Conservation (phyloP, 2,329 filamentous ascomycete genomes). For the Alternaria novae-zelandiae region DNA sequence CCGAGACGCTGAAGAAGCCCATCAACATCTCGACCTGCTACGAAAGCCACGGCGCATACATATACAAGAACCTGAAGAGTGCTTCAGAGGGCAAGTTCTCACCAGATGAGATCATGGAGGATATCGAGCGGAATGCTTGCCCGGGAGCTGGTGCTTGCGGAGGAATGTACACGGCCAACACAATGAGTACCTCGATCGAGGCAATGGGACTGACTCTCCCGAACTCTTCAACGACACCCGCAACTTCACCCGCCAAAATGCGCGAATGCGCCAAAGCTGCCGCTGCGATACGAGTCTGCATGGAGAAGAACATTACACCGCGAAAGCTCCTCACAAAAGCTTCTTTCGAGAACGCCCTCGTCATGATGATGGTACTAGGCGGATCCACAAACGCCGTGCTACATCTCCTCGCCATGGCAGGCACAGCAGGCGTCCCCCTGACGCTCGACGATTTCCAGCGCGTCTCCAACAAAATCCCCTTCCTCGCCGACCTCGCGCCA, state of each 20-base stretch:
- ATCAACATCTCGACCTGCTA: slow-evolving; percentile 92
- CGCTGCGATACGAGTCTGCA: slow-evolving; percentile 76
- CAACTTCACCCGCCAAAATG: slow-evolving; percentile 80
- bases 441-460: slow-evolving; percentile 83
- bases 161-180: slow-evolving; percentile 95
- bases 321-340: slow-evolving; percentile 79
- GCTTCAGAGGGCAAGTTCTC: slow-evolving; percentile 72
- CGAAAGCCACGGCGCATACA: slow-evolving; percentile 83
- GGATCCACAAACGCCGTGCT: slow-evolving; percentile 89
- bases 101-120: slow-evolving; percentile 79
- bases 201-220: slow-evolving; percentile 84
- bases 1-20: slow-evolving; percentile 72
- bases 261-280: slow-evolving; percentile 85
- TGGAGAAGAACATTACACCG: slow-evolving; percentile 83
- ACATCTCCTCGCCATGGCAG: slow-evolving; percentile 89
- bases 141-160: slow-evolving; percentile 81
- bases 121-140: slow-evolving; percentile 81
- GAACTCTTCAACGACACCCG: slow-evolving; percentile 83
- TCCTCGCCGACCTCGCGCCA: slow-evolving; percentile 84
- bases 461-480: slow-evolving; percentile 81
- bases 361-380: slow-evolving; percentile 90
- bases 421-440: slow-evolving; percentile 78
- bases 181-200: slow-evolving; percentile 72
- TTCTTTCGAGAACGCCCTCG: slow-evolving; percentile 86
- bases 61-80: slow-evolving; percentile 75